These are phyloP conservation scores for Tolypocladium guangdongense DNA, from an alignment of 2,329 filamentous ascomycete species.

Conservation along the genomic window DNA sequence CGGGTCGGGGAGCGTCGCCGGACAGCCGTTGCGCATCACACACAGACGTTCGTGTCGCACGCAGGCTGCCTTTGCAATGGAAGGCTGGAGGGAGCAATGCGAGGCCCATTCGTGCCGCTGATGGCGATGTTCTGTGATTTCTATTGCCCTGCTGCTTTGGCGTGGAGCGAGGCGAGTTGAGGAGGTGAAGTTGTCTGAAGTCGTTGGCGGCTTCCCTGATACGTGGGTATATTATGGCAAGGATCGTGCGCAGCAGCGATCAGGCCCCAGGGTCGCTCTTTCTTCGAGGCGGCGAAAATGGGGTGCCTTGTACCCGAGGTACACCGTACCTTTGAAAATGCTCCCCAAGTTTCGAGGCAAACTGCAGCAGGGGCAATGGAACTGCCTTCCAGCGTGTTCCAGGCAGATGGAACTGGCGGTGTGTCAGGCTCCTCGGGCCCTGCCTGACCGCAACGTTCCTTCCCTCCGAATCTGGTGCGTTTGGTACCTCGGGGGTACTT, in stretches of 20 bases:
- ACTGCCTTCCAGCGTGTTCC: neutral
- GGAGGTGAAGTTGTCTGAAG: neutral
- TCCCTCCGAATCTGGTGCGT: neutral
- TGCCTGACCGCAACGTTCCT: neutral
- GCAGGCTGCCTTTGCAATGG: neutral
- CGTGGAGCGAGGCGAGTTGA: neutral
- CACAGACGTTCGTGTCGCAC: neutral
- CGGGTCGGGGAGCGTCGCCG: conserved; percentile 2
- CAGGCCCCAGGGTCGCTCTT: too few relatives aligned
- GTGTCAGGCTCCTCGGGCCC: neutral
- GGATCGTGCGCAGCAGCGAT: neutral
- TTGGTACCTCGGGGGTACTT: neutral
- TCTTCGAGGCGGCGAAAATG: neutral
- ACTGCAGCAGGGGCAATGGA: neutral
- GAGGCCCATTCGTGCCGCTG: neutral
- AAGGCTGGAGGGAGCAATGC: neutral
- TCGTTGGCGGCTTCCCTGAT: neutral
- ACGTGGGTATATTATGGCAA: neutral
- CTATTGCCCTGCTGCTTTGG: neutral
- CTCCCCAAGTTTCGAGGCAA: neutral
- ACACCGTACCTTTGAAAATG: neutral
- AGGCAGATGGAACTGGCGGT: neutral
- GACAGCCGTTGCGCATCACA: conserved; percentile 1
- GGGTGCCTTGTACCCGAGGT: neutral
- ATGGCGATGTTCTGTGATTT: neutral